phyloP scores from a whole-genome alignment of 2,329 filamentous ascomycete species.

The Fusarium sp. region DNA sequence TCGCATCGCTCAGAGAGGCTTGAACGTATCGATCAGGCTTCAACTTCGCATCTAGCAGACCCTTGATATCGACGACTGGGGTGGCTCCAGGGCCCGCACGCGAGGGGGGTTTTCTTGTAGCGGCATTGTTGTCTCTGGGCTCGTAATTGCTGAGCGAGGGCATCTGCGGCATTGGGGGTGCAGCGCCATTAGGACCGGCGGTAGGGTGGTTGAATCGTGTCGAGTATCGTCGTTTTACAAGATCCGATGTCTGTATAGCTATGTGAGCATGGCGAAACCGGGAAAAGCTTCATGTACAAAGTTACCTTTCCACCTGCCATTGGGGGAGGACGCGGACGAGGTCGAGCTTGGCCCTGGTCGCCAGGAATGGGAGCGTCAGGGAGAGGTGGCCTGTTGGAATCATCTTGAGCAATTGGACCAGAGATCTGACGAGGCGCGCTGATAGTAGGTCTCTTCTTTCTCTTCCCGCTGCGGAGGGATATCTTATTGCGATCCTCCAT shows the following conservation, averaged over 20 bases:
- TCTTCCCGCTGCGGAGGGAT: conserved; percentile 73
- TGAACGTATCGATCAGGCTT: conserved; percentile 83
- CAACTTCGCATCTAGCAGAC: conserved; percentile 82
- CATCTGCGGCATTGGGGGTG: conserved; percentile 78
- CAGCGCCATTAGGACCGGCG: conserved; percentile 74
- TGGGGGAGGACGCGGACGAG: conserved; percentile 62
- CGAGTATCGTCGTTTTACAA: conserved; percentile 95
- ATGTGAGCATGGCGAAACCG: conserved; percentile 30
- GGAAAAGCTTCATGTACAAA: conserved; percentile 10
- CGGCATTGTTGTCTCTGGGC: conserved; percentile 55
- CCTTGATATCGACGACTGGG: conserved; percentile 80
- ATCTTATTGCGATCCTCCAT: conserved; percentile 73
- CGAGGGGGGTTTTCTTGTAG: conserved; percentile 64
- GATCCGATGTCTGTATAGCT: conserved; percentile 72
- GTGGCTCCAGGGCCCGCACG: conserved; percentile 62
- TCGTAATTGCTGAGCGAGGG: conserved; percentile 72
- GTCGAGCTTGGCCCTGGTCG: conserved; percentile 52
- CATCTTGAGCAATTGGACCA: conserved; percentile 68
- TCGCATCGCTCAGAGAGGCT: conserved; percentile 82
- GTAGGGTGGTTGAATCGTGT: conserved; percentile 87
- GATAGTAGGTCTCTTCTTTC: conserved; percentile 71
- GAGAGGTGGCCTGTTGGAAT: conserved; percentile 48
- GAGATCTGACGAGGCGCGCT: conserved; percentile 74
- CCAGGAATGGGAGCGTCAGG: conserved; percentile 39
- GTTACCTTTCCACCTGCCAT: conserved; percentile 68